Percentiles rank a stretch among this genome's conserved stretches.
Conservation (phyloP, 345 rosid species). For the Eucalyptus sp. region DNA sequence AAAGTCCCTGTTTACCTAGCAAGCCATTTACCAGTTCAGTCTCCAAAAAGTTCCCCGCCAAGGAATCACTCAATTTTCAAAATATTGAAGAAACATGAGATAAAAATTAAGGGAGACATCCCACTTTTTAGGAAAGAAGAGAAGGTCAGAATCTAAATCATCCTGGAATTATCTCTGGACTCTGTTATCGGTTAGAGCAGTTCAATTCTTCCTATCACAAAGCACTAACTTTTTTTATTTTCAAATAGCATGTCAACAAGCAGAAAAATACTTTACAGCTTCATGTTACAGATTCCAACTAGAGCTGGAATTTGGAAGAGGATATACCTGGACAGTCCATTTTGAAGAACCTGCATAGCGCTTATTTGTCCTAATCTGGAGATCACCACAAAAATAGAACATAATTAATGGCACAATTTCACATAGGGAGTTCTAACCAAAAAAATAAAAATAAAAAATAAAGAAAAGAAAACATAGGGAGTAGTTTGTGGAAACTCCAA, state of each 20-base stretch:
- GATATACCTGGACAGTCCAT: conserved; percentile 50
- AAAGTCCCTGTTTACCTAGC: background rate
- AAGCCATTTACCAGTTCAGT: background rate
- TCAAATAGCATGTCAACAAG: background rate
- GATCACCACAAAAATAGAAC: background rate
- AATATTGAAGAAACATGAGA: background rate
- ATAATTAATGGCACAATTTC: background rate
- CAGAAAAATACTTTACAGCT: background rate
- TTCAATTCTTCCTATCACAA: background rate
- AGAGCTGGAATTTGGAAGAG: background rate
- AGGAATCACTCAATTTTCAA: background rate
- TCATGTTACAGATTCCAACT: background rate
- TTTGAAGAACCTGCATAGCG: conserved; percentile 50
- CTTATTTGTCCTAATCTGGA: conserved; percentile 46
- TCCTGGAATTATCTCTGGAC: background rate
- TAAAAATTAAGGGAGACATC: background rate
- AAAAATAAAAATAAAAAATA: too few species aligned
- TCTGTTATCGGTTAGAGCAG: background rate
- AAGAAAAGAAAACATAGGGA: background rate
- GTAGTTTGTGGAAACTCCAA: background rate
- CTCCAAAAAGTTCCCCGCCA: background rate
- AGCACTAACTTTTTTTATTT: background rate
- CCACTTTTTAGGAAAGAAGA: background rate
- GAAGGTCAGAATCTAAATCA: background rate
- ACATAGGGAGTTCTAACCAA: background rate